Percentiles rank a stretch among this genome's conserved stretches.
These are phyloP conservation scores for Alternaria angustiovoidea DNA, from an alignment of 2,329 filamentous ascomycete genomes.

Conservation along the genomic window DNA sequence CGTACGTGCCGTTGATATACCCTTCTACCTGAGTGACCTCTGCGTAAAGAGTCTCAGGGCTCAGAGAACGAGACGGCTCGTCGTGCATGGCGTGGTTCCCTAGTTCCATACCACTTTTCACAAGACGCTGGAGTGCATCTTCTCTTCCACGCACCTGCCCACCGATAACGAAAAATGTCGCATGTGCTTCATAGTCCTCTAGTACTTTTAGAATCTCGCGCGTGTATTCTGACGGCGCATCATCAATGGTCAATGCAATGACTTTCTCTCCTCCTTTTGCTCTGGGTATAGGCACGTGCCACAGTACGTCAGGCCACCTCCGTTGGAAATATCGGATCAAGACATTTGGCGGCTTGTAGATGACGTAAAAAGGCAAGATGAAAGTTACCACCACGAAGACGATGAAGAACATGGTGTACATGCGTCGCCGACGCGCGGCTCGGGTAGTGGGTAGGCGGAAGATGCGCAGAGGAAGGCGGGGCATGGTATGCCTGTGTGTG, in stretches of 20 bases:
- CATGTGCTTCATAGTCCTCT: constrained; percentile 69
- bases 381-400: constrained; percentile 38
- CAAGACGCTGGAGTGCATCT: constrained; percentile 58
- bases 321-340: constrained; percentile 75
- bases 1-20: constrained; percentile 67
- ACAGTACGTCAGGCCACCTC: constrained; percentile 81
- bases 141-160: constrained; percentile 69
- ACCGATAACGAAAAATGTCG: constrained; percentile 91
- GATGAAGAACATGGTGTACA: constrained; percentile 49
- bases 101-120: constrained; percentile 66
- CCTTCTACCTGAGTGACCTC: constrained; percentile 73
- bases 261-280: constrained; percentile 61
- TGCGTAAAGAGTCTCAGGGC: constrained; percentile 64
- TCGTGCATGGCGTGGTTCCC: constrained; percentile 92
- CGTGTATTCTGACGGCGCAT: constrained; percentile 79
- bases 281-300: constrained; percentile 65
- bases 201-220: constrained; percentile 73
- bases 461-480: constrained; percentile 38
- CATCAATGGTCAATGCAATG: constrained; percentile 86
- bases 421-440: constrained; percentile 48
- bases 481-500: constrained; percentile 29
- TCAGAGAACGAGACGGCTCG: constrained; percentile 73
- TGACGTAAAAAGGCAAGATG: constrained; percentile 62
- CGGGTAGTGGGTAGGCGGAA: constrained; percentile 49
- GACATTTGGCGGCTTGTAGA: constrained; percentile 81